phyloP scores from a whole-genome alignment of 305 asterid genomes.

The Lippia alba region DNA sequence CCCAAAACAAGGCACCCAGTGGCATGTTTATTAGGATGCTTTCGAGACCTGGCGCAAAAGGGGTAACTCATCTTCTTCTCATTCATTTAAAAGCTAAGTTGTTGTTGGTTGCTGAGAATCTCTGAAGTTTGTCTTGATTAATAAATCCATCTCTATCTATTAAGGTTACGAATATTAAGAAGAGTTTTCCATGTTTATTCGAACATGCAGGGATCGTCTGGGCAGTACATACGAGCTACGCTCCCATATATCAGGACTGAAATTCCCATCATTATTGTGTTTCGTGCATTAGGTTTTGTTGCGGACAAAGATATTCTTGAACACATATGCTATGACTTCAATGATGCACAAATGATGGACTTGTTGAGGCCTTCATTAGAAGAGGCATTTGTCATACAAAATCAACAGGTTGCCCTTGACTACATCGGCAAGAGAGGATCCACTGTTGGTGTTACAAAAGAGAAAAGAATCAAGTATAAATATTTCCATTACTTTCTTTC shows the following conservation, averaged over 20 bases:
- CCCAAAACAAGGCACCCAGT: constrained; percentile 86
- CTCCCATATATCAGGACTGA: constrained; percentile 89
- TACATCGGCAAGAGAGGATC: constrained; percentile 92
- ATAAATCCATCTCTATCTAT: not conserved
- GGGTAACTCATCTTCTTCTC: constrained; percentile 47
- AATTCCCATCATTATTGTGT: constrained; percentile 83
- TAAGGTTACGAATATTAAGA: too few relatives aligned
- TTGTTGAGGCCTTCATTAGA: constrained; percentile 83
- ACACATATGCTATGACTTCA: constrained; percentile 84
- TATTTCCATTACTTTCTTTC: not conserved
- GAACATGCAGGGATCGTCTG: constrained; percentile 77
- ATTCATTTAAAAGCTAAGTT: too few relatives aligned
- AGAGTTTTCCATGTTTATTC: not conserved
- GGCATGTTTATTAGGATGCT: constrained; percentile 94
- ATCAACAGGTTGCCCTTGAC: constrained; percentile 81
- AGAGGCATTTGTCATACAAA: constrained; percentile 90
- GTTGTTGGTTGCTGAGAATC: too few relatives aligned
- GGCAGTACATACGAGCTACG: constrained; percentile 88
- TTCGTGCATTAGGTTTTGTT: constrained; percentile 81
- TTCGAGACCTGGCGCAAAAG: constrained; percentile 86
- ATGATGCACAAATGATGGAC: constrained; percentile 87
- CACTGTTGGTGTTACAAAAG: constrained; percentile 85
- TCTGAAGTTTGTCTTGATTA: not conserved
- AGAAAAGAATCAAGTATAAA: constrained; percentile 81
- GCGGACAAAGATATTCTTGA: constrained; percentile 87